Evolutionary conservation across 208 protist species (phyloP).

Genomic region (Trypanosoma brucei): DNA sequence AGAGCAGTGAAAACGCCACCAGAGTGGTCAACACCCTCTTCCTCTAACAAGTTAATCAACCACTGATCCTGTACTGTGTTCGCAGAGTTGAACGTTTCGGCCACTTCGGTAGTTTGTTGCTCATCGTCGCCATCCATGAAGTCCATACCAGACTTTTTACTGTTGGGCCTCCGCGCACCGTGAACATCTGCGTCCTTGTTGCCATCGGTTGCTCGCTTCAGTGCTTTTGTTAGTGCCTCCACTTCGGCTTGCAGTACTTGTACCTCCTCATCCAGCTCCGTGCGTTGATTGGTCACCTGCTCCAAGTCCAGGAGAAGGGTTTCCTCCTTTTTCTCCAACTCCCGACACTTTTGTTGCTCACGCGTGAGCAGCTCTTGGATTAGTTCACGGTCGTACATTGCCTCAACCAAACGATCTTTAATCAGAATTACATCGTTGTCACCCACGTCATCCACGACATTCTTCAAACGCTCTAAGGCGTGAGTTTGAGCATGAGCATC

Average conservation of each 20-base stretch:
- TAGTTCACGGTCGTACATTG: conserved; percentile 14
- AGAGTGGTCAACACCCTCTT: conserved; percentile 3
- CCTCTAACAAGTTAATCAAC: conserved; percentile 10
- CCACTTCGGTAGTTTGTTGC: too few species aligned
- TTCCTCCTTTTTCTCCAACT: conserved; percentile 3
- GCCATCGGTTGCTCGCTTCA: not conserved
- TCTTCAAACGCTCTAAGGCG: not conserved
- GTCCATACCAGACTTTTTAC: not conserved
- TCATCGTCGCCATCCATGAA: too few species aligned
- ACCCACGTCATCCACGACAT: not conserved
- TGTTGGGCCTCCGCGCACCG: not conserved
- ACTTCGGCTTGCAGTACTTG: conserved; percentile 13
- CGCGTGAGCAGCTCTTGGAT: conserved; percentile 17
- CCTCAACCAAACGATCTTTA: conserved; percentile 19
- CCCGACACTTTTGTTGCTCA: conserved; percentile 8
- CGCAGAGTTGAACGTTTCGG: not conserved
- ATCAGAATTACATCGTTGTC: conserved; percentile 17
- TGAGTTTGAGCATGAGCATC: not conserved
- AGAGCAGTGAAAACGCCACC: conserved; percentile 4
- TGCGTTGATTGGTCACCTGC: conserved; percentile 3
- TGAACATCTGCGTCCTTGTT: not conserved
- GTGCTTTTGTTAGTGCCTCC: not conserved
- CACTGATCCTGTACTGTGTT: conserved; percentile 8
- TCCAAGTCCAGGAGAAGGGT: conserved; percentile 4
- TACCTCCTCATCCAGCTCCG: conserved; percentile 10